Conservation (phyloP, 345 rosid species). For the Bruguiera gymnorhiza region DNA sequence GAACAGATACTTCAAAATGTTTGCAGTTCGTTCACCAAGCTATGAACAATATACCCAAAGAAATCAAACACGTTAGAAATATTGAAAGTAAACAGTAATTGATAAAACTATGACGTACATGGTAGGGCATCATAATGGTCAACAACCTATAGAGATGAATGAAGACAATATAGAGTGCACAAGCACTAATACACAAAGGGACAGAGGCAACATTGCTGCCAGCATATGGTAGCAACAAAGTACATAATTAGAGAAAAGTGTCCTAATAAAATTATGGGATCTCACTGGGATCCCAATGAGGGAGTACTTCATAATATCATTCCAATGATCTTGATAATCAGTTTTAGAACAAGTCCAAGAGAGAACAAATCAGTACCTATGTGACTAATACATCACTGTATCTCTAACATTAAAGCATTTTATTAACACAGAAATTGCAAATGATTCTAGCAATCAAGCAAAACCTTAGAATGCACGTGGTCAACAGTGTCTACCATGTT, state of each 20-base stretch:
- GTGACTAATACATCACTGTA: too few relatives aligned
- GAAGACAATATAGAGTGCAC: too few relatives aligned
- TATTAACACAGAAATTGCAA: not conserved
- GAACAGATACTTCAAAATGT: slow-evolving; percentile 81
- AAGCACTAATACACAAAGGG: too few relatives aligned
- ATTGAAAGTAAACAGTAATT: not conserved
- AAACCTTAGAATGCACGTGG: not conserved
- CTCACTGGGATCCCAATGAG: too few relatives aligned
- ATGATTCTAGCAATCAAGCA: not conserved
- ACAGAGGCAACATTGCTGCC: too few relatives aligned
- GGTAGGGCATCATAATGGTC: not conserved
- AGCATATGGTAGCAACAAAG: too few relatives aligned
- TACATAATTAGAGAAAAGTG: too few relatives aligned
- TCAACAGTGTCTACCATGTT: not conserved
- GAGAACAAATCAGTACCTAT: too few relatives aligned
- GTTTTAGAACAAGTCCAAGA: too few relatives aligned
- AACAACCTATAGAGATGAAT: not conserved
- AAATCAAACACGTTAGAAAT: not conserved
- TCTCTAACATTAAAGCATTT: not conserved
- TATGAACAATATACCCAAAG: slow-evolving; percentile 21
- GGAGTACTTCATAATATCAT: too few relatives aligned
- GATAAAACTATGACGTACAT: not conserved
- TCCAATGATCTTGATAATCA: too few relatives aligned
- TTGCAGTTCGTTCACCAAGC: slow-evolving; percentile 79
- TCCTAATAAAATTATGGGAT: too few relatives aligned